Evolutionary conservation across 768 basidiomycete species (phyloP), one percentile per base, ranked within the genome.

Genomic region (Melanogaster broomeanus): DNA sequence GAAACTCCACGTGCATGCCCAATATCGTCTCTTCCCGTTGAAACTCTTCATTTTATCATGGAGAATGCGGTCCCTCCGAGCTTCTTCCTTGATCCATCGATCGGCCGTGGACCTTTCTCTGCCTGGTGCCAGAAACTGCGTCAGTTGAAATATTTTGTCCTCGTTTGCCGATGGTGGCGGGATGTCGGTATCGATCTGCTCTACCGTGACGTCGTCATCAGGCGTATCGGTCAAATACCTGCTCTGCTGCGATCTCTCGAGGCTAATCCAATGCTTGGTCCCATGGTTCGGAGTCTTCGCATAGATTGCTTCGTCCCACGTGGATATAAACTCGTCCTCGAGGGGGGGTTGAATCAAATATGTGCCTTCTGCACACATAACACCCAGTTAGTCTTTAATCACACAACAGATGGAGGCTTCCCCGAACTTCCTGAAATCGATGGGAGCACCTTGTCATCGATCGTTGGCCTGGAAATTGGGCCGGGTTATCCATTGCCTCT

Each of bases 151-250:
- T n/a, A n/a, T n/a, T n/a, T n/a, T n/a, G n/a, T n/a, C n/a, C n/a
- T n/a, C n/a, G n/a, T n/a, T n/a, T n/a, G n/a, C n/a, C n/a, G n/a
- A n/a, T n/a, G n/a, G n/a, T n/a, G n/a, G n/a, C n/a, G n/a, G n/a
- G n/a, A n/a, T n/a, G n/a, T n/a, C n/a, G n/a, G n/a, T n/a, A n/a
- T n/a, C n/a, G n/a, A n/a, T n/a, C n/a, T n/a, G n/a, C n/a, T n/a
- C n/a, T n/a, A n/a, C n/a, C n/a, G n/a, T n/a, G n/a, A 27, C 8
- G 25, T 8, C 8, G 25, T 8, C n/a, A n/a, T 72, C 30, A 63
- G 58, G 6, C 56, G 54, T 4, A 45, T 61, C n/a, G 58, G 54
- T 22, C 64, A 71, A 42, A 51, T 69, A 3, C 45, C 53, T 18
- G 55, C 53, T 6, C 56, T 69, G 9, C 56, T 59, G 16, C 39